These are phyloP conservation scores for Colletotrichum neosansevieriae DNA, from an alignment of 2,329 filamentous ascomycete genomes.

Conservation along the genomic window DNA sequence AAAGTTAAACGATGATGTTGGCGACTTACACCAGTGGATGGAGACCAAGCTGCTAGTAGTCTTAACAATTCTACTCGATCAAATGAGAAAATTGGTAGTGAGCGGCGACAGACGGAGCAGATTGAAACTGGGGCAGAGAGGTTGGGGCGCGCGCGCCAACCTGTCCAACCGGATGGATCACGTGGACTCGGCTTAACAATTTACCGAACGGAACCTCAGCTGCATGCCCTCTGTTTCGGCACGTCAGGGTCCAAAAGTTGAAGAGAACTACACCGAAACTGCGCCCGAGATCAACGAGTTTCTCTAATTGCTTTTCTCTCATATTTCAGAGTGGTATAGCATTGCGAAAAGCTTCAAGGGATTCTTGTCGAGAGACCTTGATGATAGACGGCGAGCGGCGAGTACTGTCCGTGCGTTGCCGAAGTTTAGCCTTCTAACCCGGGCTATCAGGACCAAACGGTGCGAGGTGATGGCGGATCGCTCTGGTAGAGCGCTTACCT, in stretches of 20 bases:
- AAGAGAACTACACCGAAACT: neutral
- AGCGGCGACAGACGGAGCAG: conserved; percentile 45
- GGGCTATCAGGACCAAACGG: conserved; percentile 1
- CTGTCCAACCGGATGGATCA: conserved; percentile 6
- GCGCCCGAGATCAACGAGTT: too few relatives aligned
- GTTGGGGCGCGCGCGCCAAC: conserved; percentile 12
- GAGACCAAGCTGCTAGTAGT: conserved; percentile 45
- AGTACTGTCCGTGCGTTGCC: conserved; percentile 2
- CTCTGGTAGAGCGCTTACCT: conserved; percentile 9
- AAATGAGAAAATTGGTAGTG: conserved; percentile 58
- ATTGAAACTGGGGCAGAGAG: conserved; percentile 37
- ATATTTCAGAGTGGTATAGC: neutral
- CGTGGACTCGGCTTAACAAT: conserved; percentile 32
- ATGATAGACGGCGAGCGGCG: conserved; percentile 10
- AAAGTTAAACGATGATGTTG: conserved; percentile 30
- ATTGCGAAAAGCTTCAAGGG: neutral
- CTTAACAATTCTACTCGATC: conserved; percentile 52
- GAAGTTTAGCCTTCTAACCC: conserved; percentile 31
- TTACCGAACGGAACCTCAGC: conserved; percentile 15
- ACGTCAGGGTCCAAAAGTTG: neutral
- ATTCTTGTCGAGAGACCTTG: neutral
- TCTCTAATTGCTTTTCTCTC: neutral
- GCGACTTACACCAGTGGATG: conserved; percentile 30
- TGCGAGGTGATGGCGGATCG: conserved; percentile 12
- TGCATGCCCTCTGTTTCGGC: neutral